A percentile compares a stretch with the other conserved stretches of the same genome.
phyloP scores from a whole-genome alignment of 2,329 filamentous ascomycete genomes.

The Tolypocladium nubicola region DNA sequence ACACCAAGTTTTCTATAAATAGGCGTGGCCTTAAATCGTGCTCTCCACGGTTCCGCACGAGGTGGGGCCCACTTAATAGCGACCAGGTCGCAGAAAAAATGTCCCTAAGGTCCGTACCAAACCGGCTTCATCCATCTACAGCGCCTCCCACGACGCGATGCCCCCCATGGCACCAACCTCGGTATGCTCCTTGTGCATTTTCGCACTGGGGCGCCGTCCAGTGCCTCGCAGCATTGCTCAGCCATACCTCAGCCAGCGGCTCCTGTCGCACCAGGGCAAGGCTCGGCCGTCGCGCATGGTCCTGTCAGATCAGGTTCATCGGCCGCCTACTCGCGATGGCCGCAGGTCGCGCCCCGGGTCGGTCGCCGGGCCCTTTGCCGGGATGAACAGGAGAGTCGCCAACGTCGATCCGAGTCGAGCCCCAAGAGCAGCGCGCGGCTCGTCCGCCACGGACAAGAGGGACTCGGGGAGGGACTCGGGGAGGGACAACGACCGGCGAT shows the following conservation, averaged over 20 bases:
- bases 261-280: conserved; percentile 22
- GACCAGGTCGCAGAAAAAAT: not conserved
- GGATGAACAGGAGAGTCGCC: conserved; percentile 45
- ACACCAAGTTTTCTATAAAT: too few relatives aligned
- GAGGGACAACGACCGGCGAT: conserved; percentile 24
- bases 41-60: too few relatives aligned
- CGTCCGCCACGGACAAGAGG: not conserved
- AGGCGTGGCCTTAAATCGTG: too few relatives aligned
- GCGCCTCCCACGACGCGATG: conserved; percentile 1
- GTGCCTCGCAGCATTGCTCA: conserved; percentile 10
- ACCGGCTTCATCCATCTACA: not conserved
- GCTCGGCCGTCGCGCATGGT: conserved; percentile 45
- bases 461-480: conserved; percentile 6
- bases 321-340: conserved; percentile 23
- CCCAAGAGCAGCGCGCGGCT: conserved; percentile 7
- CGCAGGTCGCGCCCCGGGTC: conserved; percentile 25
- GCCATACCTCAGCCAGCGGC: conserved; percentile 24
- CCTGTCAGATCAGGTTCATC: conserved; percentile 42
- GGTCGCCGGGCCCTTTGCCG: conserved; percentile 39
- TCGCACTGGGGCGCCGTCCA: conserved; percentile 5
- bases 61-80: not conserved
- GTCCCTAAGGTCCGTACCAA: not conserved
- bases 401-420: conserved; percentile 19
- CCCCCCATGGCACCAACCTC: conserved; percentile 6
- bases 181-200: conserved; percentile 9